Percentiles rank a stretch among this genome's conserved stretches.
These are phyloP conservation scores for Herpetomonas tarakana DNA, from an alignment of 208 protist genomes.

Conservation along the genomic window DNA sequence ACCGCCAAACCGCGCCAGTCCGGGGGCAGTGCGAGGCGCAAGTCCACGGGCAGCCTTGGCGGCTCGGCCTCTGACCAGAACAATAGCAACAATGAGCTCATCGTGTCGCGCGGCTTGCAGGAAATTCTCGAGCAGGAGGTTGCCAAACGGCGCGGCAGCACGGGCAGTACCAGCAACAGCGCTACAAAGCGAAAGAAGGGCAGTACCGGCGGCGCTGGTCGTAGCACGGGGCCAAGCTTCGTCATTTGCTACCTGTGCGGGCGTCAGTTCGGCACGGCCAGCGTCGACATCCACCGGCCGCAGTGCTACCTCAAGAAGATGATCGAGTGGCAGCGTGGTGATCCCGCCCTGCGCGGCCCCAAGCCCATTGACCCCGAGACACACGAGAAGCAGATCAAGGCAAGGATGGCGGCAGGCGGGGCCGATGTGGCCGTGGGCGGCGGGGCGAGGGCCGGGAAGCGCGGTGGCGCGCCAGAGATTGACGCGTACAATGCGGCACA, in stretches of 20 bases:
- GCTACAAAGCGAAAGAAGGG: constrained; percentile 13
- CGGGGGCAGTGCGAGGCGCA: neutral
- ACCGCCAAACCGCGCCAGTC: neutral
- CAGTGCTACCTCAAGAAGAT: constrained; percentile 91
- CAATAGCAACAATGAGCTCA: constrained; percentile 28
- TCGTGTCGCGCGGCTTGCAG: constrained; percentile 68
- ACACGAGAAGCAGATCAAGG: constrained; percentile 57
- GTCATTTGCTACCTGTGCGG: constrained; percentile 90
- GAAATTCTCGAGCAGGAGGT: constrained; percentile 67
- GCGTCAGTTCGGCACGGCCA: constrained; percentile 79
- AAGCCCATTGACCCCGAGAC: constrained; percentile 59
- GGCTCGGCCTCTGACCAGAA: constrained; percentile 1
- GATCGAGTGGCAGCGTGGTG: constrained; percentile 85
- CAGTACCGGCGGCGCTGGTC: constrained; percentile 11
- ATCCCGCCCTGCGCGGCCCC: constrained; percentile 62
- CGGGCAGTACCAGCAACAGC: constrained; percentile 3
- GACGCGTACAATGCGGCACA: constrained; percentile 82
- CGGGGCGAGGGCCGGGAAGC: neutral
- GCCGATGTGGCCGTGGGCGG: constrained; percentile 4
- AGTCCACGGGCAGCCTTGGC: neutral
- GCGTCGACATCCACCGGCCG: constrained; percentile 88
- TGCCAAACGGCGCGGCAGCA: constrained; percentile 11
- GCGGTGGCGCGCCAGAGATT: constrained; percentile 16
- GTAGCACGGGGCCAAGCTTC: constrained; percentile 46
- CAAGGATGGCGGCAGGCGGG: constrained; percentile 6